These are phyloP conservation scores for Eucalyptus pauciflora DNA, from an alignment of 345 rosid genomes.

Conservation along the genomic window DNA sequence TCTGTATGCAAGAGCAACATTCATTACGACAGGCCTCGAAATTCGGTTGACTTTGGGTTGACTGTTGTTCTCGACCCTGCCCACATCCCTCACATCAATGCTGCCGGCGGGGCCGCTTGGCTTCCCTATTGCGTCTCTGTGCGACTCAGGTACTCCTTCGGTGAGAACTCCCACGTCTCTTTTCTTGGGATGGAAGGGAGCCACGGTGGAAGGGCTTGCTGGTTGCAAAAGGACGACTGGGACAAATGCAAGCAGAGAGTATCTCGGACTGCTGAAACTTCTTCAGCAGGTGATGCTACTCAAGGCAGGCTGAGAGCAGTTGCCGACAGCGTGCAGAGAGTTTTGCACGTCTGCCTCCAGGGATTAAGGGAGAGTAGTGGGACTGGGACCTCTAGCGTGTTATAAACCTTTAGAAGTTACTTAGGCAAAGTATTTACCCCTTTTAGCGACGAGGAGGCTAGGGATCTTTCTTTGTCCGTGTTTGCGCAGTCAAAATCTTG, in stretches of 20 bases:
- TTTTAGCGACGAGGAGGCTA: not conserved
- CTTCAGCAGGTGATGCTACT: constrained; percentile 33
- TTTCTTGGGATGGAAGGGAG: constrained; percentile 96
- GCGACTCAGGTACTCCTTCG: constrained; percentile 68
- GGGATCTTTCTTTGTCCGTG: not conserved
- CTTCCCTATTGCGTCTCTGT: constrained; percentile 90
- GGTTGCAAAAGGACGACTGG: constrained; percentile 80
- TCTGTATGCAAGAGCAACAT: constrained; percentile 78
- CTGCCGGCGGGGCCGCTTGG: constrained; percentile 99
- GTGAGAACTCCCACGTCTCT: constrained; percentile 46
- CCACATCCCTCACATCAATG: constrained; percentile 65
- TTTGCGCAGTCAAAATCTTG: not conserved
- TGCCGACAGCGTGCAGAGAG: constrained; percentile 76
- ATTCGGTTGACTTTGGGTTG: constrained; percentile 74
- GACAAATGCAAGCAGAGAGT: constrained; percentile 87
- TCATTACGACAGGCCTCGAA: constrained; percentile 71
- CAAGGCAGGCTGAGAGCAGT: constrained; percentile 74
- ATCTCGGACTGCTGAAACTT: constrained; percentile 52
- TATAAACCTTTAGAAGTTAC: not conserved
- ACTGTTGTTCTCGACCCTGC: constrained; percentile 93
- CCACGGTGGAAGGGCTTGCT: constrained; percentile 95
- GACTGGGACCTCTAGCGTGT: constrained; percentile 9
- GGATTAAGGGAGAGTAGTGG: constrained; percentile 51
- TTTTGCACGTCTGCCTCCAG: constrained; percentile 58
- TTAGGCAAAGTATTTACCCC: not conserved